Evolutionary conservation across 2,329 filamentous ascomycete species (phyloP), one percentile per base, ranked within the genome.

Genomic region (Penicillium sp.): DNA sequence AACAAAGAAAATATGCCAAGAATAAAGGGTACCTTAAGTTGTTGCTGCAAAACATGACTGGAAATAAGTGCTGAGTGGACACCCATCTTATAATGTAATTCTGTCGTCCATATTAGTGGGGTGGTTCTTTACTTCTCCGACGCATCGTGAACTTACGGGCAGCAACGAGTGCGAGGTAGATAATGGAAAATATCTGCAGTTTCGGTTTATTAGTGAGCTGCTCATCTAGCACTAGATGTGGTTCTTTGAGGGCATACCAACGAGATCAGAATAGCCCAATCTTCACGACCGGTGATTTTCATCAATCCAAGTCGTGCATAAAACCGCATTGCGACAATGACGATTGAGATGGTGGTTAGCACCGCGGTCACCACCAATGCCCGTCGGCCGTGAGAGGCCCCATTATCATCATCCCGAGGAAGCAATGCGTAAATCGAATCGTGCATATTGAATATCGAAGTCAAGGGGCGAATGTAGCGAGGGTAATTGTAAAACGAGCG

Each of bases 231-330:
- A 41, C 10, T 9, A 16, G n/a, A 15, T 9, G 2, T n/a, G n/a
- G 13, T 16, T 40, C 21, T 15, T 29, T 6, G 4, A 12, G 37
- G 18, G 46, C 64, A 31, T 55, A 69, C 63, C 58, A 70, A 31
- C 46, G 68, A 63, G 18, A 58, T 46, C 6, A 70, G 15, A 54
- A 71, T 68, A n/a, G 60, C 62, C 61, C 63, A 70, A 52, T 71
- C 68, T 50, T 71, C 68, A n/a, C 63, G 66, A n/a, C 68, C 68
- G 31, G 61, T 68, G n/a, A 63, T 50, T 44, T 69, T 70, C 60
- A 70, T 65, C 51, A 71, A 46, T 1, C 65, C 62, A 16, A 65
- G 32, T 37, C 68, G 60, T 13, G 68, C 65, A 46, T 61, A 68
- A 13, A 70, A 52, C 4, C 68, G 65, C 64, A 71, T 63, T 4